These are phyloP conservation scores for Arctium minus DNA, from an alignment of 129 eudicot genomes.

Conservation along the genomic window DNA sequence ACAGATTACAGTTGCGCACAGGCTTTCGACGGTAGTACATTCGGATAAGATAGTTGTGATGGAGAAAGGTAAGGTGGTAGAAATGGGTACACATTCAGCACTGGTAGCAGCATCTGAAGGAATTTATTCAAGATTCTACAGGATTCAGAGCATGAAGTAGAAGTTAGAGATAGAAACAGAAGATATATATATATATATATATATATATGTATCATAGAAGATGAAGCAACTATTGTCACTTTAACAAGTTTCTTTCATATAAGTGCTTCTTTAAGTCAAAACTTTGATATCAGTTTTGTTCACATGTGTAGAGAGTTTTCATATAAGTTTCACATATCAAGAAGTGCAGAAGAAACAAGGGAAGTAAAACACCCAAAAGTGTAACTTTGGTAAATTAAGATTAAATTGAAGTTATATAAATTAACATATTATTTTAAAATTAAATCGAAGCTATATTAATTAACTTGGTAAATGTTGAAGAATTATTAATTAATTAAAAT, in stretches of 20 bases:
- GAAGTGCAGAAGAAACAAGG: background rate
- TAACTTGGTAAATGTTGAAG: no score
- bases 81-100: conserved; percentile 55
- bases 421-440: no score
- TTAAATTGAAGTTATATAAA: no score
- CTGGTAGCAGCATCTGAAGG: conserved; percentile 52
- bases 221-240: no score
- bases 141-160: conserved; percentile 53
- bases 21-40: conserved; percentile 69
- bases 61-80: conserved; percentile 77
- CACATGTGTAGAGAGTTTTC: background rate
- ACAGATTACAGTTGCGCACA: conserved; percentile 74
- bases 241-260: background rate
- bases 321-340: background rate
- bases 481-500: no score
- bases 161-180: background rate
- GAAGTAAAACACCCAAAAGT: no score
- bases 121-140: conserved; percentile 59
- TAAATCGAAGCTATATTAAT: no score
- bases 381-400: no score
- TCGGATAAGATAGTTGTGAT: conserved; percentile 73
- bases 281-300: background rate
- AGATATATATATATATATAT: background rate
- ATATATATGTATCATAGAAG: background rate
- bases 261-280: background rate